phyloP scores from a whole-genome alignment of 1,284 basidiomycete genomes.

The Pyrrhoderma noxium region DNA sequence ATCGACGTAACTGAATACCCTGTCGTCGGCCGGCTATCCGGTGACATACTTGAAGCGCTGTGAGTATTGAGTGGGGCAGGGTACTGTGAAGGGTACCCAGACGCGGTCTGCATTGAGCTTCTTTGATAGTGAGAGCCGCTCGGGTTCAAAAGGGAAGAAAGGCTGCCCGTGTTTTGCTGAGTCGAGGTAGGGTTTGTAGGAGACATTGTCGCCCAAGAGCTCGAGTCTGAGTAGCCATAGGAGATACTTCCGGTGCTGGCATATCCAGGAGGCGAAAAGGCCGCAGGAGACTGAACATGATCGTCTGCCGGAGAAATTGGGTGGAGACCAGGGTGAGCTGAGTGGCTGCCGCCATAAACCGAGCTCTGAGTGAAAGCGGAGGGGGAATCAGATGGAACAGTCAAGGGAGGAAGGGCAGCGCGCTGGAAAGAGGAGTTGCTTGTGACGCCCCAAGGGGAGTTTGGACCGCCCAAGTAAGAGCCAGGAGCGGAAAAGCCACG shows the following conservation, averaged over 20 bases:
- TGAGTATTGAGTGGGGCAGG: constrained; percentile 58
- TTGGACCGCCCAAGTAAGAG: constrained; percentile 60
- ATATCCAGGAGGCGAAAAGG: constrained; percentile 48
- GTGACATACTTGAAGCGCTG: constrained; percentile 64
- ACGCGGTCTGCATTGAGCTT: constrained; percentile 58
- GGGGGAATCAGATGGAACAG: constrained; percentile 65
- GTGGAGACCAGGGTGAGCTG: constrained; percentile 43
- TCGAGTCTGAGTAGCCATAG: constrained; percentile 46
- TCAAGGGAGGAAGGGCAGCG: constrained; percentile 68
- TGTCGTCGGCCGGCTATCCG: constrained; percentile 74
- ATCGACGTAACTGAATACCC: constrained; percentile 75
- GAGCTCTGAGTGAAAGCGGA: constrained; percentile 40
- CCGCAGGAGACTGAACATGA: constrained; percentile 42
- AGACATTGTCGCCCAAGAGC: constrained; percentile 46
- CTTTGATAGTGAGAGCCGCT: constrained; percentile 51
- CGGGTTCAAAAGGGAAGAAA: constrained; percentile 75
- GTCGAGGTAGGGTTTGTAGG: constrained; percentile 42
- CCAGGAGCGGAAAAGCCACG: constrained; percentile 77
- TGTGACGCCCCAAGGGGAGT: constrained; percentile 39
- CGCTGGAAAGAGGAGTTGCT: constrained; percentile 47
- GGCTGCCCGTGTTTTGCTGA: constrained; percentile 46
- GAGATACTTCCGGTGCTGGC: constrained; percentile 32
- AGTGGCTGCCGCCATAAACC: constrained; percentile 38
- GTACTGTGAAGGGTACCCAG: constrained; percentile 47
- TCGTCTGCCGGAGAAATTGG: constrained; percentile 62